Base-by-base conservation (phyloP, 1,284 basidiomycete species). In the Anthracocystis panici-leucophaei region DNA sequence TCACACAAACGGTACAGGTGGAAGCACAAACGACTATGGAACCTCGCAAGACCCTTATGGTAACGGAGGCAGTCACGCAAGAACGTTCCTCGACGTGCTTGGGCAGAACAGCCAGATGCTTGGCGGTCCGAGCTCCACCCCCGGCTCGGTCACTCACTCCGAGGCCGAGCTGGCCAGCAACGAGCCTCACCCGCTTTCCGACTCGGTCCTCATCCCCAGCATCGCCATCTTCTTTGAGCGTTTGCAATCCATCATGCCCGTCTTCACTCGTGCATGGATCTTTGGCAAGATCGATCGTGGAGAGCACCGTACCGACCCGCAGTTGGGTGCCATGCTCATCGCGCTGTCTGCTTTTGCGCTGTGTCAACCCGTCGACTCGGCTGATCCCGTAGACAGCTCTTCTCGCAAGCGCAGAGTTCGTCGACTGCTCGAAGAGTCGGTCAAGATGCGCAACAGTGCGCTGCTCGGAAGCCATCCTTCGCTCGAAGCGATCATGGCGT, bases 181-280 rank as follows among this genome's bases (percentile, higher is more conserved):
- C 51, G 74, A 77, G 41, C 60, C 70, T 20, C 70, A 81, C 48
- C 72, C 79, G 52, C 67, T 81, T 16, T 66, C 75, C 8, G 79
- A 81, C 49, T 75, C 72, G 21, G 72, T 79, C 10, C 78, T 81
- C 23, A 78, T 81, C 21, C 75, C 76, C 2, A 79, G 69, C 69
- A 80, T 84, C 55, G 78, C 75, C 35, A 72, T 81, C 67, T 84
- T 81, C 62, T 84, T 84, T 48, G 77, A 82, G n/a, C 70, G 79
- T 14, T 65, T 84, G 10, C 78, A 82, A 48, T 77, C 77, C 29
- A 78, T 83, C 62, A 82, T 84, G 81, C 83, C 82, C 41, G 81
- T 84, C 46, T 83, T 84, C 48, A 77, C 79, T 2, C 75, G 78
- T 21, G 57, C 70, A 10, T 82, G 78, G 75, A 66, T 84, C 44